Conservation (phyloP, 1,139 yeast species). For the Pichiaceae sp. region DNA sequence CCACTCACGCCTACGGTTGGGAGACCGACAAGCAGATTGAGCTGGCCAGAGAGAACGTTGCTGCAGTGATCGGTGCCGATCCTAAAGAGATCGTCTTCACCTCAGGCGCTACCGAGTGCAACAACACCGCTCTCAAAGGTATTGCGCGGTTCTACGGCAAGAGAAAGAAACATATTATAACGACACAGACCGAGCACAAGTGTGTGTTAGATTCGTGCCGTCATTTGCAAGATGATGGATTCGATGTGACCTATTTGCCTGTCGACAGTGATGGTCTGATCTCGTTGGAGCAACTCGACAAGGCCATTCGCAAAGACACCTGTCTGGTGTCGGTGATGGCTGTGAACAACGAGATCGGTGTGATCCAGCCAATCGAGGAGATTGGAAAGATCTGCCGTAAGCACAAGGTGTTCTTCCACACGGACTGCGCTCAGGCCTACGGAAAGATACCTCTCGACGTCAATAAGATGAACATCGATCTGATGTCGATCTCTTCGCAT, state of each 20-base stretch:
- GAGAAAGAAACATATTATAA: slow-evolving; percentile 87
- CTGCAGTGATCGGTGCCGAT: slow-evolving; percentile 81
- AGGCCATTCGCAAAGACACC: slow-evolving; percentile 86
- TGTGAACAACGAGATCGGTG: slow-evolving; percentile 97
- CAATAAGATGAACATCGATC: slow-evolving; percentile 85
- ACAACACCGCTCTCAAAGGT: slow-evolving; percentile 92
- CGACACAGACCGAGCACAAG: slow-evolving; percentile 96
- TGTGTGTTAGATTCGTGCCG: slow-evolving; percentile 96
- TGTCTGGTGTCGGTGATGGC: slow-evolving; percentile 93
- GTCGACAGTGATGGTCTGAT: slow-evolving; percentile 78
- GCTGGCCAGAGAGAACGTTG: slow-evolving; percentile 72
- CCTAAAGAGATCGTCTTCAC: slow-evolving; percentile 96
- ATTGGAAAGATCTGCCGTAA: slow-evolving; percentile 84
- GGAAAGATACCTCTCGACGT: slow-evolving; percentile 94
- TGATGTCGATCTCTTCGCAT: slow-evolving; percentile 90
- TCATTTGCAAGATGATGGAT: slow-evolving; percentile 92
- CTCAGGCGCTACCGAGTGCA: slow-evolving; percentile 96
- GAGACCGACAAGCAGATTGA: slow-evolving; percentile 93
- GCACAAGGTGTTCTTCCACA: slow-evolving; percentile 89
- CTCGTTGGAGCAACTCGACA: slow-evolving; percentile 66
- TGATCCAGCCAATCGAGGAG: slow-evolving; percentile 90
- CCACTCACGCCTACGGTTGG: slow-evolving; percentile 99
- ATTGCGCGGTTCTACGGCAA: slow-evolving; percentile 88
- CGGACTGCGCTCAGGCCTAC: slow-evolving; percentile 98
- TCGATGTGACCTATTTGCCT: slow-evolving; percentile 87